Base-by-base conservation (phyloP, 1,139 yeast species). In the Yarrowia galli region DNA sequence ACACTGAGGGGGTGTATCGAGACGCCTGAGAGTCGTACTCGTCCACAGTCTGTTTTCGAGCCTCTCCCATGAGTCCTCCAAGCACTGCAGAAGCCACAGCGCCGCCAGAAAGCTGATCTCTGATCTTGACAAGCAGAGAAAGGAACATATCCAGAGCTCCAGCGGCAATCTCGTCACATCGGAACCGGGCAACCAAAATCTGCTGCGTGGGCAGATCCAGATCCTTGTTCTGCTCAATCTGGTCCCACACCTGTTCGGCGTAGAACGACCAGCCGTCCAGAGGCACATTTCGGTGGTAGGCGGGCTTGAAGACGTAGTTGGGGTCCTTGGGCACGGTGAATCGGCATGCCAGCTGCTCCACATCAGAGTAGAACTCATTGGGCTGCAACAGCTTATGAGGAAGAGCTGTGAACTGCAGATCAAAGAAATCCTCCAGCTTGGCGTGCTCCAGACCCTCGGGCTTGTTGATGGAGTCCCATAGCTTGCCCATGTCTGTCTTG, bases 191-290 rank as follows among this genome's bases (percentile, higher is more conserved):
- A 22, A 95, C 98, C 70, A 95, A 81, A 58, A 92, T 91, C 77
- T 95, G 99, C 76, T 95, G 99, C 0, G 98, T 93, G 32, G 99
- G 99, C 73, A 95, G 83, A 78, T 95, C 99, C 73, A 95, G 84
- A 76, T 95, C 99, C 78, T 92, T 93, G 79, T 95, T 95, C 70
- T 85, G 84, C 77, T 92, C 97, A 74, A 95, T 95, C 77, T 92
- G 97, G 67, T 90, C 89, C 99, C 99, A 95, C 72, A 97, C 89
- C 75, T 88, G 91, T 68, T 88, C 89, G 0, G 98, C 93, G 75
- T 95, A 95, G 79, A 92, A 80, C 6, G 96, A 86, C 98, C 99
- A 95, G 16, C 98, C 99, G 78, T 95, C 99, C 66, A 95, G 83
- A 8, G 99, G 99, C 65, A 95, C 87, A 67, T 85, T 83, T 72